Conservation (phyloP, 768 basidiomycete species). For the Lentinula boryana region DNA sequence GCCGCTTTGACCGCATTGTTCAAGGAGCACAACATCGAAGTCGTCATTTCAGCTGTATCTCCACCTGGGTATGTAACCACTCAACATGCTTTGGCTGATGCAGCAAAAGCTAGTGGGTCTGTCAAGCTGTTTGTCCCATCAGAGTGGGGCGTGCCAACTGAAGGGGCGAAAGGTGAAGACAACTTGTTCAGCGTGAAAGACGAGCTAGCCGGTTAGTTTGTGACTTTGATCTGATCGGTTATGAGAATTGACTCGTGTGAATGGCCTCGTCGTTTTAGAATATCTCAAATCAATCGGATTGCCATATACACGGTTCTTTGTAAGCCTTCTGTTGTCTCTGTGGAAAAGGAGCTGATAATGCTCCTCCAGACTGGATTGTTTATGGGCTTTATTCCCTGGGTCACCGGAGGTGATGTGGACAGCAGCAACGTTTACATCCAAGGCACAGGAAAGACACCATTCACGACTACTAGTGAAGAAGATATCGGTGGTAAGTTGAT, state of each 20-base stretch:
- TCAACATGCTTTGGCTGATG: slow-evolving; percentile 24
- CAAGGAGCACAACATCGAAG: slow-evolving; percentile 24
- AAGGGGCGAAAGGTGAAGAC: slow-evolving; percentile 19
- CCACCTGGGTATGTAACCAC: slow-evolving; percentile 15
- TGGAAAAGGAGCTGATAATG: slow-evolving; percentile 13
- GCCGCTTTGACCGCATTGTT: slow-evolving; percentile 19
- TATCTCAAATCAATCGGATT: slow-evolving; percentile 22
- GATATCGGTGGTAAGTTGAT: slow-evolving; percentile 20
- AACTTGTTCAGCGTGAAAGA: slow-evolving; percentile 17
- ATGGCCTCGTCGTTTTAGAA: slow-evolving; percentile 11
- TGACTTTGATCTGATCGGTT: neutral
- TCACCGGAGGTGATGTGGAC: slow-evolving; percentile 17
- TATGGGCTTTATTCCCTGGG: slow-evolving; percentile 15
- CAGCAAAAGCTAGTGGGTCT: slow-evolving; percentile 24
- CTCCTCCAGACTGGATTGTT: slow-evolving; percentile 18
- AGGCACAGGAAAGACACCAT: slow-evolving; percentile 22
- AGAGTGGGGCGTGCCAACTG: slow-evolving; percentile 30
- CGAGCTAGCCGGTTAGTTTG: slow-evolving; percentile 17
- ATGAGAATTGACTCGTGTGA: neutral
- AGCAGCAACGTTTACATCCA: slow-evolving; percentile 22
- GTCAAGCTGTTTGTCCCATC: slow-evolving; percentile 33
- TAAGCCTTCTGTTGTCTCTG: slow-evolving; percentile 9
- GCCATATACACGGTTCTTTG: slow-evolving; percentile 25
- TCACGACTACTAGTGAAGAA: slow-evolving; percentile 23
- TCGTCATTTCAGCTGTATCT: slow-evolving; percentile 27